These are phyloP conservation scores for Cryptococcus sp. DNA, from an alignment of 1,284 basidiomycete genomes.

Conservation along the genomic window DNA sequence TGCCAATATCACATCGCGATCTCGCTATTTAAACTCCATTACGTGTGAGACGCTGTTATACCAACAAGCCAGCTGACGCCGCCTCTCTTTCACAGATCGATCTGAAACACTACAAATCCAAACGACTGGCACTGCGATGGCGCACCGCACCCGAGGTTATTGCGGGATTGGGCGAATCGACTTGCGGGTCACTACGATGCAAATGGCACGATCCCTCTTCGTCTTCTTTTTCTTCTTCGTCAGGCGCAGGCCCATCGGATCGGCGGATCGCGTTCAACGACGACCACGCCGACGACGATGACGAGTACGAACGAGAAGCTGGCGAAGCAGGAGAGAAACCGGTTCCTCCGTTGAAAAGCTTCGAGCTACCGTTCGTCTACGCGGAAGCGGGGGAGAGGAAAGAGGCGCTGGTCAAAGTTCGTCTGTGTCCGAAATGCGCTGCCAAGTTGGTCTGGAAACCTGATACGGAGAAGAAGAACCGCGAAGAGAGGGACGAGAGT, in stretches of 20 bases:
- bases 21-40: neutral
- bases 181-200: conserved; percentile 85
- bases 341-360: conserved; percentile 60
- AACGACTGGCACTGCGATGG: conserved; percentile 90
- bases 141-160: conserved; percentile 85
- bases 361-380: conserved; percentile 87
- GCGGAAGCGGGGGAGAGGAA: conserved; percentile 72
- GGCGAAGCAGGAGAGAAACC: conserved; percentile 1
- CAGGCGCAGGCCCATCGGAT: conserved; percentile 1
- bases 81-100: conserved; percentile 63
- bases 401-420: conserved; percentile 82
- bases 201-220: conserved; percentile 58
- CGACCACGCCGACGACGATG: conserved; percentile 9
- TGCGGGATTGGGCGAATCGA: conserved; percentile 75
- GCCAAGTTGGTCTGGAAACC: conserved; percentile 85
- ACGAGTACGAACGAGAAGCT: conserved; percentile 21
- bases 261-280: neutral
- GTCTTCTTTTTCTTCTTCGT: neutral
- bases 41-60: neutral
- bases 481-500: conserved; percentile 51
- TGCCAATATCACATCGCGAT: no score
- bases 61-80: conserved; percentile 8
- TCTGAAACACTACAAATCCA: conserved; percentile 89
- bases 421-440: conserved; percentile 72
- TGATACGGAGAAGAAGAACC: conserved; percentile 58